A percentile compares a stretch with the other conserved stretches of the same genome.
Evolutionary conservation across 345 rosid genomes (phyloP).

Genomic region (Salix koriyanagi): DNA sequence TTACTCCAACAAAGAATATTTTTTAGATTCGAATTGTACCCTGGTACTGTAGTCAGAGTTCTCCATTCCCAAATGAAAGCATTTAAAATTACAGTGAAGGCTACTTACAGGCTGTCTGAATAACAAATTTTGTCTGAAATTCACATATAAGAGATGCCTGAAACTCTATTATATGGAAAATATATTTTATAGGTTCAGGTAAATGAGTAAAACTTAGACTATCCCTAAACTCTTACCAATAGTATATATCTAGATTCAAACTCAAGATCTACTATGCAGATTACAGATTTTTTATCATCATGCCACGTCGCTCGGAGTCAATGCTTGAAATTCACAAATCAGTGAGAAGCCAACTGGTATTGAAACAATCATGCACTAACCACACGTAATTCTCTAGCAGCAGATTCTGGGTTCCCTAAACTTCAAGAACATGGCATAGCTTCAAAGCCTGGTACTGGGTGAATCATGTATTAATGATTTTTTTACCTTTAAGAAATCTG

Average conservation of each 20-base stretch:
- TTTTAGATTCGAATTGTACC: background rate
- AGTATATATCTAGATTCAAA: no score
- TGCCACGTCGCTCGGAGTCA: no score
- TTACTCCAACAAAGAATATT: background rate
- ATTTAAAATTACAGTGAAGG: background rate
- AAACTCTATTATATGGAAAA: no score
- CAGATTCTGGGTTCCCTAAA: background rate
- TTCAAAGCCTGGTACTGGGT: background rate
- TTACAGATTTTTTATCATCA: no score
- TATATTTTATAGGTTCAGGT: accelerated
- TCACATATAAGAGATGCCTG: background rate
- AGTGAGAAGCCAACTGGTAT: background rate
- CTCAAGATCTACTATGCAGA: accelerated
- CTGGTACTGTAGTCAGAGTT: background rate
- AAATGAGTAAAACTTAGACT: accelerated
- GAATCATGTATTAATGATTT: background rate
- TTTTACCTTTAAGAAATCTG: background rate
- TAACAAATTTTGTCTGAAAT: background rate
- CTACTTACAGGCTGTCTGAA: background rate
- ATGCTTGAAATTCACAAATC: background rate
- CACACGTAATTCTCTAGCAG: background rate
- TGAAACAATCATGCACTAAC: no score
- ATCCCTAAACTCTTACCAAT: no score
- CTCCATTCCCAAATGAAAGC: background rate
- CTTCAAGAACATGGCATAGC: background rate